phyloP scores from a whole-genome alignment of 345 rosid genomes.

The Alliaria petiolata region DNA sequence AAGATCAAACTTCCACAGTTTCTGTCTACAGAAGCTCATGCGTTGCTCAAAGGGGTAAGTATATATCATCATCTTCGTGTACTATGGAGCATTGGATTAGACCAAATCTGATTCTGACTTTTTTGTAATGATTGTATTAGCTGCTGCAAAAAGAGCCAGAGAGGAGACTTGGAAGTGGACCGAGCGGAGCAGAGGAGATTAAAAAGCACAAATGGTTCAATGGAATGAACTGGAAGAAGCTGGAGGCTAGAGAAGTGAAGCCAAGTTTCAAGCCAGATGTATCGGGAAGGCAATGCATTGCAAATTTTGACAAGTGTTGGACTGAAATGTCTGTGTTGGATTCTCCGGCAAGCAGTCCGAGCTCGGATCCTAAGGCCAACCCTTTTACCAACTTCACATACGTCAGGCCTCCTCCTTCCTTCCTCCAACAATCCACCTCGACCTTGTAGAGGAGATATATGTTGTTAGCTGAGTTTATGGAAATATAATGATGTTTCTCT shows the following conservation, averaged over 20 bases:
- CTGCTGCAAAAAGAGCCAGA: constrained; percentile 72
- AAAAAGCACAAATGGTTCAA: constrained; percentile 89
- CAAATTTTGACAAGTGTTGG: constrained; percentile 84
- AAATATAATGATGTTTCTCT: not conserved
- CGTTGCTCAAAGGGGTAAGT: constrained; percentile 76
- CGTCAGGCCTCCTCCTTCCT: constrained; percentile 62
- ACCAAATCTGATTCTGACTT: not conserved
- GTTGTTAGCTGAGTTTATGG: not conserved
- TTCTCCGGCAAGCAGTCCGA: constrained; percentile 85
- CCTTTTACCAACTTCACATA: constrained; percentile 70
- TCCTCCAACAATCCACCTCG: constrained; percentile 39
- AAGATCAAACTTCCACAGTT: constrained; percentile 70
- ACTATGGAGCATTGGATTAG: not conserved
- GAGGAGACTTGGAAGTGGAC: constrained; percentile 73
- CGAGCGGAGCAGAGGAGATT: constrained; percentile 60
- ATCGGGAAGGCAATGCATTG: constrained; percentile 73
- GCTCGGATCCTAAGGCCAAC: constrained; percentile 43
- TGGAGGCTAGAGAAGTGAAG: constrained; percentile 68
- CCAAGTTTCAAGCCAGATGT: constrained; percentile 90
- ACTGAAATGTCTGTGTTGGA: constrained; percentile 76
- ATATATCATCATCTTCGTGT: not conserved
- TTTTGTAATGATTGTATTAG: constrained; percentile 41
- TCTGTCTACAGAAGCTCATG: constrained; percentile 75
- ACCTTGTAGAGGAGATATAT: not conserved
- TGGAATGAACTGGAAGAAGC: constrained; percentile 78